Evolutionary conservation across 192 early-diverging fungal species (phyloP), one percentile per base, ranked within the genome.

Genomic region (Linderina pennispora): DNA sequence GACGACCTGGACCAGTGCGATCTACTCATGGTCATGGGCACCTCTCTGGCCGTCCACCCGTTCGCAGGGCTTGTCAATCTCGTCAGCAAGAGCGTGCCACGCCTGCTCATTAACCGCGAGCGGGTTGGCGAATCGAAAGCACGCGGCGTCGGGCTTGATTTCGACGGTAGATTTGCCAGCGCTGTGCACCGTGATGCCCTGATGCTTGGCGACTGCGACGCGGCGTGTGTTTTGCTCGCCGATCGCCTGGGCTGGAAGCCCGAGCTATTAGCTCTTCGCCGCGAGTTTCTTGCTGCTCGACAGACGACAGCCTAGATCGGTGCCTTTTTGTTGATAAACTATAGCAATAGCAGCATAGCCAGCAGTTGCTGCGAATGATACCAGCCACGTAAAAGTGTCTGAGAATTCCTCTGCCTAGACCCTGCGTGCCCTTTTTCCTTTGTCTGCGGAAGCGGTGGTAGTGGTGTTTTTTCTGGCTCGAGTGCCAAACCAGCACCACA

Each of bases 11-110:
- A 58, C n/a, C 28, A 54, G 5, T 86, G 84, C 46, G 94, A 99
- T 47, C 62, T 92, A 23, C 58, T 95, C 19, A 89, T 97, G 65
- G 90, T 99, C 20, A 88, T 97, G 67, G 95, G 95, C 5, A 99
- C 94, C 5, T 86, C 82, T 9, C 52, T 99, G 36, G 77, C 84
- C 48, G 96, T 99, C 7, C 79, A 87, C 35, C 96, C 96, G 35
- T 99, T 99, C 58, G 85, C 86, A 16, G 69, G 70, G 3, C 74
- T 96, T 2, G 80, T 94, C 41, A 69, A 88, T 36, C 41, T 67
- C 9, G 88, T 92, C 1, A 51, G 51, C 10, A 46, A 32, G 8
- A 54, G 65, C 4, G 81, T 88, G 6, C 96, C 94, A 2, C 77
- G 96, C 17, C 63, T 99, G 40, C 74, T 99, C 50, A 89, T 99